Base-by-base conservation (phyloP, 2,329 filamentous ascomycete genomes). In the Furcasterigmium sp. region DNA sequence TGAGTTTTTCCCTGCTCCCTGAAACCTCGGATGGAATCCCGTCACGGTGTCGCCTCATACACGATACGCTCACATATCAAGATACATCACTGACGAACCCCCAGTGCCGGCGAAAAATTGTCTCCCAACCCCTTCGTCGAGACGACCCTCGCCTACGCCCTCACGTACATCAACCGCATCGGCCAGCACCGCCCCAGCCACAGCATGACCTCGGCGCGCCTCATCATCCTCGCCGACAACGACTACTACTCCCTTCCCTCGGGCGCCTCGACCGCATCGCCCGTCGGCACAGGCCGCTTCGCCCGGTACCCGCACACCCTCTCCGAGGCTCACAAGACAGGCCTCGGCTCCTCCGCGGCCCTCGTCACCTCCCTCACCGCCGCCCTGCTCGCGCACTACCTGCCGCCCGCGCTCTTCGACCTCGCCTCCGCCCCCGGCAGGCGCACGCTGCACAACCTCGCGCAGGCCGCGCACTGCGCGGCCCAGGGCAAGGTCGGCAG, bases 401-500 rank as follows among this genome's bases (percentile, higher is more conserved):
- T 91, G 17, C 77, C 81, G 4, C 51, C 43, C 2, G 51, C 62
- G 13, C 54, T 66, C 11, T 85, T 87, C 59, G 71, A 83, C 63
- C 57, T 90, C 42, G 36, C 64, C 38, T 71, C 74, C 37, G 66
- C 73, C 1, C 51, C 65, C 1, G 79, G 82, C 40, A 74, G 74
- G 51, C 69, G 71, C 21, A 77, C 76, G 39, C 75, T 96, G 42
- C 93, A 98, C 70, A 97, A 97, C 65, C 82, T 98, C 40, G 85
- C 91, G 0, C 93, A 98, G 70, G 87, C 87, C 2, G 85, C 89
- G 4, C 93, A 98, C 68, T 96, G 91, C 60, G 89, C 91, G 2
- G 93, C 93, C 0, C 93, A 98, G 68, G 93, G 93, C 19, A 98
- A 98, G 65, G 84, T 98, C 15, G 93, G 93, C 39, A 93, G 87